Conservation (phyloP, 371 early-diverging fungal species). For the Mucor mucedo region DNA sequence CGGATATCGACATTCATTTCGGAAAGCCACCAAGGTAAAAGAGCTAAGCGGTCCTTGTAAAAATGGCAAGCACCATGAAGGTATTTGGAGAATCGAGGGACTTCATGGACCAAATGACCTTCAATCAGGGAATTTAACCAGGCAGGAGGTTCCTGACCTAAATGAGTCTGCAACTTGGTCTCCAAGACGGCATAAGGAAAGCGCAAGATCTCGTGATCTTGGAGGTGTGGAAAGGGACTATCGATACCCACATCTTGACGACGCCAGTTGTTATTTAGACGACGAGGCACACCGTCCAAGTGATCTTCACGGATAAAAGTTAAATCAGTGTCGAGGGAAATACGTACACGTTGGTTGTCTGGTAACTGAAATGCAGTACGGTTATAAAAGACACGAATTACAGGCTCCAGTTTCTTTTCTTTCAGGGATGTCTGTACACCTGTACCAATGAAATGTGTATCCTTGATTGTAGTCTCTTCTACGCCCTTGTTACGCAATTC, state of each 20-base stretch:
- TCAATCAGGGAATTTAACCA: constrained; percentile 94
- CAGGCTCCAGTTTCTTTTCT: constrained; percentile 76
- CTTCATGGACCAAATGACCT: constrained; percentile 92
- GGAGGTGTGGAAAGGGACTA: constrained; percentile 85
- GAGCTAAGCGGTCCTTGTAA: constrained; percentile 36
- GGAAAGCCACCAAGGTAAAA: constrained; percentile 56
- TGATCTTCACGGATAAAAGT: constrained; percentile 91
- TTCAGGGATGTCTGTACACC: constrained; percentile 78
- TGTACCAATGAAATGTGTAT: constrained; percentile 68
- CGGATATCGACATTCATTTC: constrained; percentile 64
- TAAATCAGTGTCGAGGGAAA: constrained; percentile 95
- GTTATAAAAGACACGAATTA: constrained; percentile 91
- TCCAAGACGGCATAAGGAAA: constrained; percentile 57
- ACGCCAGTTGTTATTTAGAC: constrained; percentile 85
- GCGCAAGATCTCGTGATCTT: constrained; percentile 64
- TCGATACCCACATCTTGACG: constrained; percentile 88
- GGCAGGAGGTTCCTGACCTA: constrained; percentile 87
- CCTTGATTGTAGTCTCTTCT: constrained; percentile 69
- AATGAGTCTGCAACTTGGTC: constrained; percentile 80
- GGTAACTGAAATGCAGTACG: constrained; percentile 98
- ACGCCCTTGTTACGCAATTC: constrained; percentile 73
- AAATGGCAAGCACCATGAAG: constrained; percentile 87
- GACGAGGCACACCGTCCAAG: constrained; percentile 48
- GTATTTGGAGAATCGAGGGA: constrained; percentile 98
- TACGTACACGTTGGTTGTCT: constrained; percentile 90